Percentiles rank a stretch among this genome's conserved stretches.
phyloP scores from a whole-genome alignment of 179 eudicot genomes.

The Gypsophila paniculata region DNA sequence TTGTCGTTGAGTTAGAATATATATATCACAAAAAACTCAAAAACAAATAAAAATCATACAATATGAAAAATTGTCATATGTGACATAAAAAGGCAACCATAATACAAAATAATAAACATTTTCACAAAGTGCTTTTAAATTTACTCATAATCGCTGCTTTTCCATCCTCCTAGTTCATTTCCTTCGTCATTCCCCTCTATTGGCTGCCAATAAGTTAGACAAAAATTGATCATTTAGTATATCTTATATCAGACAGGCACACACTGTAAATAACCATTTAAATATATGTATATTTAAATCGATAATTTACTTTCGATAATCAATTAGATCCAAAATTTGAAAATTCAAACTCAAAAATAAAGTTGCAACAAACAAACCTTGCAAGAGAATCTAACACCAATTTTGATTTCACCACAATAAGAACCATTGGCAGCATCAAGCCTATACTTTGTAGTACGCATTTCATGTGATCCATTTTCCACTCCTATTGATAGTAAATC shows the following conservation, averaged over 20 bases:
- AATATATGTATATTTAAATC: no score
- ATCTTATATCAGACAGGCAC: no score
- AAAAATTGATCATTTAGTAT: not conserved
- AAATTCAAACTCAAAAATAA: not conserved
- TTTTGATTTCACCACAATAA: conserved; percentile 57
- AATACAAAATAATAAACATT: no score
- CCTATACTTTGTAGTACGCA: conserved; percentile 44
- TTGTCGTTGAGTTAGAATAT: not conserved
- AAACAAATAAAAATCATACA: not conserved
- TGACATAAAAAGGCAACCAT: no score
- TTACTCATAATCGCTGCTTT: conserved; percentile 30
- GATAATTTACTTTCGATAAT: no score
- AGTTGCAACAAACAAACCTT: not conserved
- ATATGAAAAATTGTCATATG: not conserved
- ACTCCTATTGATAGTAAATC: conserved; percentile 53
- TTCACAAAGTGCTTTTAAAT: not conserved
- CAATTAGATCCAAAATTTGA: no score
- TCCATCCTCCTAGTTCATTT: conserved; percentile 51
- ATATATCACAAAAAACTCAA: not conserved
- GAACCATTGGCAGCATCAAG: conserved; percentile 32
- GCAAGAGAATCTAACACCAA: conserved; percentile 48
- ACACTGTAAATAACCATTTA: no score
- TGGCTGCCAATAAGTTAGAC: conserved; percentile 19
- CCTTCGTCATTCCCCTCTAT: conserved; percentile 15
- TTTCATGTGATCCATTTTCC: conserved; percentile 50